phyloP scores from a whole-genome alignment of 768 basidiomycete species.

The Porpolomopsis calyptriformis region DNA sequence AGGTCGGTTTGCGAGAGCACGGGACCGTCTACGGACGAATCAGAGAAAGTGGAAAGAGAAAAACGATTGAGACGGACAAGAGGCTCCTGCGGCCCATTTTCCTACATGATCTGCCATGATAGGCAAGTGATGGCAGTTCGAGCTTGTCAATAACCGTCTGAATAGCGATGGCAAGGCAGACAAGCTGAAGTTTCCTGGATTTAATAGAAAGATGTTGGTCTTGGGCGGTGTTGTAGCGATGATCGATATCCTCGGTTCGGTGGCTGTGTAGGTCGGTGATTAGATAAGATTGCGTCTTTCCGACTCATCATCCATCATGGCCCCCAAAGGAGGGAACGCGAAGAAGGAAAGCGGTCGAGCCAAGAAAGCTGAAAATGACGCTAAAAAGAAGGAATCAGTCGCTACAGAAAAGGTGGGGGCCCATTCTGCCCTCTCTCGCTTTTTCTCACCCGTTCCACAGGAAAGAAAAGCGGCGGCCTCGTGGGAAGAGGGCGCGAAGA shows the following conservation, averaged over 20 bases:
- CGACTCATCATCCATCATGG: slow-evolving; percentile 34
- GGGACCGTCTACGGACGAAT: slow-evolving; percentile 69
- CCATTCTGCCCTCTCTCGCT: neutral
- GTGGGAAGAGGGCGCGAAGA: slow-evolving; percentile 57
- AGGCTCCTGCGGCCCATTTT: slow-evolving; percentile 35
- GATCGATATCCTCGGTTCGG: no score
- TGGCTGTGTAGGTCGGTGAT: no score
- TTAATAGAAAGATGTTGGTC: neutral
- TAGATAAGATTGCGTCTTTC: neutral
- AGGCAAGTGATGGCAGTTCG: neutral
- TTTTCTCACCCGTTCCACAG: slow-evolving; percentile 24
- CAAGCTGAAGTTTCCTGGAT: neutral
- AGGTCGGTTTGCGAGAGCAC: slow-evolving; percentile 72
- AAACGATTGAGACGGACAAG: slow-evolving; percentile 25
- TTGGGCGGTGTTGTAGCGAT: no score
- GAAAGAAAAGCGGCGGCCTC: slow-evolving; percentile 59
- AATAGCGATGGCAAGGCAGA: neutral
- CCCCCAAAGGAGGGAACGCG: slow-evolving; percentile 80
- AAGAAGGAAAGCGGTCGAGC: slow-evolving; percentile 89
- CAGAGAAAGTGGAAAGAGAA: no score
- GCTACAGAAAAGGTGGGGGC: slow-evolving; percentile 48
- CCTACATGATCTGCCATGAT: slow-evolving; percentile 21
- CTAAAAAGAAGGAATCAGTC: slow-evolving; percentile 60
- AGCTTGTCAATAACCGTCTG: neutral
- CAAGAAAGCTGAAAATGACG: slow-evolving; percentile 87